These are phyloP conservation scores for Alternaria novae-zelandiae DNA, from an alignment of 2,329 filamentous ascomycete genomes.

Conservation along the genomic window DNA sequence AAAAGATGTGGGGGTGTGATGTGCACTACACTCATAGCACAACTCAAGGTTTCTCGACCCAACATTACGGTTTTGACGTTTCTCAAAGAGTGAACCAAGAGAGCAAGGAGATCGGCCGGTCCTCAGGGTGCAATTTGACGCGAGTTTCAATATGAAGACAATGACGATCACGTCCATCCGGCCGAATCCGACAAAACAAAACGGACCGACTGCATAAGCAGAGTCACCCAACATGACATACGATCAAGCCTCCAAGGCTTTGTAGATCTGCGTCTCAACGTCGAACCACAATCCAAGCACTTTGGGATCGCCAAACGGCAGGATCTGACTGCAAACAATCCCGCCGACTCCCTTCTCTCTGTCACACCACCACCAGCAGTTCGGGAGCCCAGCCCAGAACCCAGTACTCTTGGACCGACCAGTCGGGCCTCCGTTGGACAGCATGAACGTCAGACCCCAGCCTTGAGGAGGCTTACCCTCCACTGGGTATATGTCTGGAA, in stretches of 20 bases:
- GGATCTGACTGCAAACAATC: conserved; percentile 38
- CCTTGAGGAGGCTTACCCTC: conserved; percentile 61
- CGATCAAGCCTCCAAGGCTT: conserved; percentile 12
- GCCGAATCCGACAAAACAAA: neutral
- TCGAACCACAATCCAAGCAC: conserved; percentile 20
- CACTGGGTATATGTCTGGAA: conserved; percentile 58
- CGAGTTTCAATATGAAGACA: neutral
- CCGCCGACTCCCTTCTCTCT: conserved; percentile 63
- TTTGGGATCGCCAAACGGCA: conserved; percentile 38
- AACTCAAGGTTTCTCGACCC: neutral
- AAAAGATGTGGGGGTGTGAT: neutral
- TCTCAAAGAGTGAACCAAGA: neutral
- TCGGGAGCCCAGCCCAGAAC: conserved; percentile 66
- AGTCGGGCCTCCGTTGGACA: conserved; percentile 46
- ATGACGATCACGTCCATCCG: neutral
- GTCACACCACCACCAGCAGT: conserved; percentile 68
- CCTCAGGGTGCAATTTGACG: neutral
- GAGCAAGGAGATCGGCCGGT: neutral
- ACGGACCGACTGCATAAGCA: conserved; percentile 6
- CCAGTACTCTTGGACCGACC: conserved; percentile 50
- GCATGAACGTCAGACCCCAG: conserved; percentile 67
- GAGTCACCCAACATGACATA: neutral
- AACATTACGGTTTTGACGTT: neutral
- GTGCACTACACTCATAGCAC: neutral
- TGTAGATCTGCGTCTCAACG: conserved; percentile 13